Base-by-base conservation (phyloP, 768 basidiomycete genomes). In the Calocera viscosa region DNA sequence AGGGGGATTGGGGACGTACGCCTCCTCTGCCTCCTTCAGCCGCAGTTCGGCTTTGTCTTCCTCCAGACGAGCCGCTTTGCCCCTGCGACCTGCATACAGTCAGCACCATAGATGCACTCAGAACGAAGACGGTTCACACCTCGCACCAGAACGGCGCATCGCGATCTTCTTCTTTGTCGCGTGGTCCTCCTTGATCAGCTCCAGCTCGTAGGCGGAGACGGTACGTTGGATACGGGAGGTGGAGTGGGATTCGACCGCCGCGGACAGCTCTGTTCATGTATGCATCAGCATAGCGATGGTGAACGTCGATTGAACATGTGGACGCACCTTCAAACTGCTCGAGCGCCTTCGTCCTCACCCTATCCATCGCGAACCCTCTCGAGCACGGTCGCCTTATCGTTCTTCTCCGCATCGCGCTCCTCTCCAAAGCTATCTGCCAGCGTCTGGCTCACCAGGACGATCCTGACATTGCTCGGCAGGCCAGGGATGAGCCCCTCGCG, bases 91-190 rank as follows among this genome's bases (percentile, higher is more conserved):
- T 14, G 35, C 35, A 38, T 38, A 38, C 35, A 38, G n/a, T 38
- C 35, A 38, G 35, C 35, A 38, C 14, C 35, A 14, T 14, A n/a
- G 35, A 38, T 38, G 7, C 5, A 38, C 35, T 38, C 35, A 14
- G 35, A 5, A 14, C 35, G 35, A 14, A 2, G 74, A 74, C 17
- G 81, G 80, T 47, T 81, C 80, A 0, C 86, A 85, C 30, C 85
- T 75, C 10, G 84, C 79, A 1, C 86, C 85, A 5, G 81, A 82
- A 34, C 84, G 76, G 64, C 82, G 76, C 1, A 75, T 72, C 0
- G 86, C 85, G 17, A 82, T 79, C 68, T 82, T 80, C 65, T 72
- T 70, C 14, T 75, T 76, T 26, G 79, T 75, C 34, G 78, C 76
- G 30, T 76, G 65, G 8, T 72, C 73, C 1, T 67, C 53, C 35